Evolutionary conservation across 306 rosid genomes (phyloP), one percentile per base, ranked within the genome.

Genomic region (Rosa lucieae): DNA sequence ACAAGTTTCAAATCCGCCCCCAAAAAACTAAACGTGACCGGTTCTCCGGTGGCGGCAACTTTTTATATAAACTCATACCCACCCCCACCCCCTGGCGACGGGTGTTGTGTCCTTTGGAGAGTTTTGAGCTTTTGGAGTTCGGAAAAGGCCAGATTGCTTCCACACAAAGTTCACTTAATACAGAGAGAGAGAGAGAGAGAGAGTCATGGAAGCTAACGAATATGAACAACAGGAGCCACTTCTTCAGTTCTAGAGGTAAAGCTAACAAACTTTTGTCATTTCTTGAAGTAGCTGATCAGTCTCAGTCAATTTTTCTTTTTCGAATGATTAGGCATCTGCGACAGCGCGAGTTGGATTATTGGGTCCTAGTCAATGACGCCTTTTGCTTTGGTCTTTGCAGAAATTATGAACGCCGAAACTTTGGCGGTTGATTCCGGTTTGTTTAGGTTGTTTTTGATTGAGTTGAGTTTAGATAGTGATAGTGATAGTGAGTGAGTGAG

Each of bases 121-220:
- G 65, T 10, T 11, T 14, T 12, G 77, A 46, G 58, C 78, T 73
- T 72, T 75, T 18, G 68, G 77, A 39, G 48, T 8, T 67, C 15
- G 10, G 72, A 40, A 74, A 52, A 67, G 46, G 74, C 73, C 68
- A 67, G 1, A 55, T 48, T 39, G 39, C 21, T 65, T 7, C 13
- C 26, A 37, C n/a, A 1, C 1, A 8, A 32, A 49, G 3, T 14
- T 63, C 49, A 48, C 61, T 35, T 53, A 61, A 23, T 2, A 6
- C 32, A 71, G 32, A 75, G 8, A 32, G 35, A 32, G 37, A 43
- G 44, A 56, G 74, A 51, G 47, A 62, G 14, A 77, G 39, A 72
- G 70, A 48, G 76, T 61, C 48, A 94, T 90, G 98, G 96, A 87
- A 77, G 84, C 82, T 76, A 65, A 81, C 71, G 97, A 89, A 48